Evolutionary conservation across 163 green algal genomes (phyloP), one percentile per base, ranked within the genome.

Genomic region (Scenedesmus sp.): DNA sequence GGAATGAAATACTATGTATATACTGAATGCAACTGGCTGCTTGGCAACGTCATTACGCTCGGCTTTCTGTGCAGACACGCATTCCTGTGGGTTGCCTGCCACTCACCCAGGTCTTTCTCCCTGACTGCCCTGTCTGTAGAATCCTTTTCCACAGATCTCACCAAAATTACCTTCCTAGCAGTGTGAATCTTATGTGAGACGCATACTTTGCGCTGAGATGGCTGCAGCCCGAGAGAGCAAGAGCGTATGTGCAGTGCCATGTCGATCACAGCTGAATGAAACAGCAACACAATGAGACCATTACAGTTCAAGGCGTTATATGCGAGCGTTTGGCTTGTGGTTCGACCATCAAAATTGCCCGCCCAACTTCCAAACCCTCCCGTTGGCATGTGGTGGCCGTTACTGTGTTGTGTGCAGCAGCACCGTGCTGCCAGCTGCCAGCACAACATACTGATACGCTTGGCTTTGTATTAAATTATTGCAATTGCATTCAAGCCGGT

Each of bases 101-200:
- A 44, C 73, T 82, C 73, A 82, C 73, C 73, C 73, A 82, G 73
- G 73, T 82, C 73, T 46, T 82, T 82, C 73, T 82, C 73, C 73
- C 73, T n/a, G 13, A 82, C 73, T 42, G 73, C 35, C 15, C 73
- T 44, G 26, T 76, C 30, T 37, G 65, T 76, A 4, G 65, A 76
- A n/a, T 76, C 65, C 24, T 76, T 76, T 18, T 76, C 65, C 65
- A 76, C 65, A 76, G 65, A 22, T 18, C 30, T 76, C 30, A 37
- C 30, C 65, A 18, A 30, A 37, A 76, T 7, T 40, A 40, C 7
- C 20, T 40, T 40, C 24, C 65, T 76, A 24, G 18, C 40, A 10
- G 65, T 37, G 37, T 76, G 6, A 40, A 76, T 4, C 18, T 3
- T 76, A 40, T 30, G 30, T 76, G 30, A n/a, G 30, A 37, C 40